phyloP scores from a whole-genome alignment of 2,329 filamentous ascomycete species.

The Aspergillus bombycis region DNA sequence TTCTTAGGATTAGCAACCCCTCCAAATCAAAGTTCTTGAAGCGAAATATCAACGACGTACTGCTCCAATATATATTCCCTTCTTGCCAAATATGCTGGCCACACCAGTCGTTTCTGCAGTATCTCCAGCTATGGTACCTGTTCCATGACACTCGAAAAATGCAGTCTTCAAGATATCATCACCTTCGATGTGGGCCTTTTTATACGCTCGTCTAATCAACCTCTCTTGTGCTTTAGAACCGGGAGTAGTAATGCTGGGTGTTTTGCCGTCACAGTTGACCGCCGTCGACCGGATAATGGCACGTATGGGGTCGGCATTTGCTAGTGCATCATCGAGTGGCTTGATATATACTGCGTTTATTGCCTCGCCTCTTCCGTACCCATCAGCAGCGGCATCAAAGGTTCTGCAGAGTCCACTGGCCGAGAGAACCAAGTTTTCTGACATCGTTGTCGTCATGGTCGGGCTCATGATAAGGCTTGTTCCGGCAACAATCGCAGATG shows the following conservation, averaged over 20 bases:
- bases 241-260: constrained; percentile 22
- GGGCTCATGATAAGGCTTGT: constrained; percentile 38
- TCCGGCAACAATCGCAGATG: constrained; percentile 37
- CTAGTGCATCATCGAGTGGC: constrained; percentile 27
- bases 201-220: constrained; percentile 14
- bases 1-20: constrained; percentile 5
- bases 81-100: constrained; percentile 16
- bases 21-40: too few relatives aligned
- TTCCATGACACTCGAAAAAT: constrained; percentile 27
- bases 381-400: constrained; percentile 32
- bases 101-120: constrained; percentile 20
- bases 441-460: constrained; percentile 28
- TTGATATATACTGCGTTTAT: constrained; percentile 36
- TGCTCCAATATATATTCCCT: constrained; percentile 24
- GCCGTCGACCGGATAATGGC: constrained; percentile 38
- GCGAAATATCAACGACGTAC: not conserved
- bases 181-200: constrained; percentile 7
- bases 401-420: constrained; percentile 30
- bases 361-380: constrained; percentile 37
- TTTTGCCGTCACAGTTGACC: constrained; percentile 34
- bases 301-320: constrained; percentile 34
- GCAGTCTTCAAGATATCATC: constrained; percentile 12
- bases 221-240: constrained; percentile 18
- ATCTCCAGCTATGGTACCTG: constrained; percentile 24
- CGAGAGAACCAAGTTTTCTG: constrained; percentile 39